A percentile compares a stretch with the other conserved stretches of the same genome.
Conservation (phyloP, 179 eudicot genomes). For the Beta corolliflora region DNA sequence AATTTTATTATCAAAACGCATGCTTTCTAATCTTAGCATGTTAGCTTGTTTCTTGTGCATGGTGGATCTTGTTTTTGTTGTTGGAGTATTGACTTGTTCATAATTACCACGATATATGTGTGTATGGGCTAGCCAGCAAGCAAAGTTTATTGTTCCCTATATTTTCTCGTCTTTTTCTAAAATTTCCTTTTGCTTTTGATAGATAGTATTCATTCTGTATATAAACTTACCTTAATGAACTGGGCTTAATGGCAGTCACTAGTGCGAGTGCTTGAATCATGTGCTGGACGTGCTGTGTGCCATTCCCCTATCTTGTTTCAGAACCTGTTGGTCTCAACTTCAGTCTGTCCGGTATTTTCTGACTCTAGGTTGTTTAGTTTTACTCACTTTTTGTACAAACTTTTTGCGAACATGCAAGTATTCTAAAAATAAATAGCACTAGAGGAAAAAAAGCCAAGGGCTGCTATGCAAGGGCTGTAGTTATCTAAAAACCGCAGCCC, state of each 20-base stretch:
- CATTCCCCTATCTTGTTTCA: constrained; percentile 83
- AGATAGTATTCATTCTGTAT: not conserved
- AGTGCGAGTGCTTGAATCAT: constrained; percentile 67
- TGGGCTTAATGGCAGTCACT: constrained; percentile 64
- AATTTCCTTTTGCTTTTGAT: not conserved
- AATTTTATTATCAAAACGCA: too few species aligned
- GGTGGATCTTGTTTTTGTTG: too few species aligned
- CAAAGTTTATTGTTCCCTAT: not conserved
- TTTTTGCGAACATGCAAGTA: not conserved
- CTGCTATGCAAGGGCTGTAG: too few species aligned
- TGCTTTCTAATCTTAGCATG: too few species aligned
- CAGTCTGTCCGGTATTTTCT: constrained; percentile 75
- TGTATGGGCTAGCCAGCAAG: not conserved
- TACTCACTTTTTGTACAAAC: not conserved
- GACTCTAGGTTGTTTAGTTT: not conserved
- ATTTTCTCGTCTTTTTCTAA: not conserved
- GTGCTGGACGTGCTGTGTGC: constrained; percentile 59
- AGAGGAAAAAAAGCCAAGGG: too few species aligned
- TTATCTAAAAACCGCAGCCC: too few species aligned
- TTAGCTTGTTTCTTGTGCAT: too few species aligned
- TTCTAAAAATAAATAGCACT: too few species aligned
- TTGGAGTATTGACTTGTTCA: too few species aligned
- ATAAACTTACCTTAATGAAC: constrained; percentile 11
- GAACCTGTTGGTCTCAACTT: constrained; percentile 88
- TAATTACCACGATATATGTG: too few species aligned